Percentiles rank a stretch among this genome's conserved stretches.
Conservation (phyloP, 345 rosid species). For the Cardamine resedifolia region DNA sequence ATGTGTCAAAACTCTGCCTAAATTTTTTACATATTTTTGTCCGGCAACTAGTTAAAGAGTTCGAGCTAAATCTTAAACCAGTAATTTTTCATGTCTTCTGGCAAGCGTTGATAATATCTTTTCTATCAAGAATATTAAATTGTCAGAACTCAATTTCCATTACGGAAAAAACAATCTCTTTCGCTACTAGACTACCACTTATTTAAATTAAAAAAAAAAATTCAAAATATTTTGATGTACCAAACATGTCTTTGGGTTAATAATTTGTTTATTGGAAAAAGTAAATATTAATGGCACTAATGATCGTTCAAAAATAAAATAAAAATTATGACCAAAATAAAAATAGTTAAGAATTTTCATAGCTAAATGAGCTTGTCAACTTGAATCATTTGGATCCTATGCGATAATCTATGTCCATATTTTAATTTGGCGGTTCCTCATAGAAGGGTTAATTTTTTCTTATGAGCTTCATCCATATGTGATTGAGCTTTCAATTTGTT, state of each 20-base stretch:
- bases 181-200: neutral
- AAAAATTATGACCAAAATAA: neutral
- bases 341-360: no score
- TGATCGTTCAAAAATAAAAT: neutral
- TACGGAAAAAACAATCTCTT: neutral
- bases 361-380: no score
- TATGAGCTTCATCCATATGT: no score
- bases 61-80: neutral
- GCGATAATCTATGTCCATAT: no score
- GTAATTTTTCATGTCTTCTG: neutral
- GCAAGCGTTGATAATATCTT: neutral
- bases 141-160: neutral
- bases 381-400: no score
- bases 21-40: neutral
- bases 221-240: neutral
- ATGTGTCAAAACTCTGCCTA: neutral
- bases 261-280: neutral
- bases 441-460: no score
- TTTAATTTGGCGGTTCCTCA: no score
- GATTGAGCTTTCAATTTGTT: no score
- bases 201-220: no score
- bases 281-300: neutral
- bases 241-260: neutral
- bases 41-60: neutral
- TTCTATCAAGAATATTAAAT: neutral